These are phyloP conservation scores for Trametes cingulata DNA, from an alignment of 768 basidiomycete species.

Conservation along the genomic window DNA sequence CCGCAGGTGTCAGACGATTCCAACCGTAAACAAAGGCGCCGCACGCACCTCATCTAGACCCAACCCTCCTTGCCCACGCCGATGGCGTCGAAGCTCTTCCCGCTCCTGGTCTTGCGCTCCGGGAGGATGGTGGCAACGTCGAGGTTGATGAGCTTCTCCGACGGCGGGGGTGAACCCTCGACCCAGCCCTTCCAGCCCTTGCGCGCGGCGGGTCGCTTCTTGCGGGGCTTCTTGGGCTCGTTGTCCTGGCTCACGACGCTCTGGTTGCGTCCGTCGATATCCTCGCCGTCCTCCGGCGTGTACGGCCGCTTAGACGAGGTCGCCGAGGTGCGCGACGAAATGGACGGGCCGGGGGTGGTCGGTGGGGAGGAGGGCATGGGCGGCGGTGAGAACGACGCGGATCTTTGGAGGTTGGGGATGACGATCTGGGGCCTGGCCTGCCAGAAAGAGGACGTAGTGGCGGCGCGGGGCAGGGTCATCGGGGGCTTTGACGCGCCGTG, in stretches of 20 bases:
- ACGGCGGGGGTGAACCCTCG: slow-evolving; percentile 80
- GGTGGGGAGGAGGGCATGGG: slow-evolving; percentile 66
- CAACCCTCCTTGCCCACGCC: slow-evolving; percentile 76
- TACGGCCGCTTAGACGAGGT: slow-evolving; percentile 80
- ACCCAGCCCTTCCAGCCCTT: slow-evolving; percentile 95
- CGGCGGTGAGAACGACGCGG: slow-evolving; percentile 74
- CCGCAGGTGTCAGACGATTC: slow-evolving; percentile 40
- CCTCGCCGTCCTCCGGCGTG: slow-evolving; percentile 67
- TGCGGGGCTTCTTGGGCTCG: slow-evolving; percentile 37
- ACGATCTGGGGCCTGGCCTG: slow-evolving; percentile 70
- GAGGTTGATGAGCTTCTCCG: slow-evolving; percentile 79
- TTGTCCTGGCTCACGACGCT: slow-evolving; percentile 27
- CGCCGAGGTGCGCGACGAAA: slow-evolving; percentile 70
- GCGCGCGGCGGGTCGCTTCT: slow-evolving; percentile 61
- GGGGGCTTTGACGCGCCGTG: slow-evolving; percentile 23
- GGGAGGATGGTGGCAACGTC: slow-evolving; percentile 69
- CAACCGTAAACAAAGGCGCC: slow-evolving; percentile 47
- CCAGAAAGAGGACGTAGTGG: slow-evolving; percentile 57
- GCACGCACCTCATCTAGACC: slow-evolving; percentile 50
- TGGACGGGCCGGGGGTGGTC: slow-evolving; percentile 75
- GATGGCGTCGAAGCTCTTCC: slow-evolving; percentile 83
- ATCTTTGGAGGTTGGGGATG: slow-evolving; percentile 68
- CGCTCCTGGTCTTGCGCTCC: slow-evolving; percentile 79
- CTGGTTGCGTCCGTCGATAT: slow-evolving; percentile 31
- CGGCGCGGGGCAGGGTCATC: slow-evolving; percentile 22